A percentile compares a stretch with the other conserved stretches of the same genome.
These are phyloP conservation scores for Sphaerobolus stellatus DNA, from an alignment of 1,284 basidiomycete species.

Conservation along the genomic window DNA sequence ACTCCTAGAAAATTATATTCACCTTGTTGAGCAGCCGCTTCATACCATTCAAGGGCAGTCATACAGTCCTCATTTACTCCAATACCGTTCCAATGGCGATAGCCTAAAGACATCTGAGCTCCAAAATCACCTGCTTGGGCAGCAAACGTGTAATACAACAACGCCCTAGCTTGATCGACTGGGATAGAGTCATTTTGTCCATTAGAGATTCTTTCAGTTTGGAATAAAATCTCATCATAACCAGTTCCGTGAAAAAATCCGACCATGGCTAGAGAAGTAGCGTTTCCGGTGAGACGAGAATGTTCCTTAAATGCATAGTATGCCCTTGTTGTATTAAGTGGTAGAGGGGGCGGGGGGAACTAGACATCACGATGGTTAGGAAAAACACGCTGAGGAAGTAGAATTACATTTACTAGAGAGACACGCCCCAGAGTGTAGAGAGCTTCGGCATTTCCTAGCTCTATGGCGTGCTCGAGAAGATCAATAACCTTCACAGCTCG, in stretches of 20 bases:
- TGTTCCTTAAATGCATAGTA: conserved; percentile 62
- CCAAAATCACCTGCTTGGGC: conserved; percentile 84
- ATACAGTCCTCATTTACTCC: conserved; percentile 85
- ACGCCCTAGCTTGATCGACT: conserved; percentile 71
- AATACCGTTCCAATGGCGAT: conserved; percentile 95
- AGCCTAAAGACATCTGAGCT: conserved; percentile 91
- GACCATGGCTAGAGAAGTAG: conserved; percentile 79
- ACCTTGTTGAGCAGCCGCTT: conserved; percentile 83
- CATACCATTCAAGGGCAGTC: conserved; percentile 83
- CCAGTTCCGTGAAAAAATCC: conserved; percentile 89
- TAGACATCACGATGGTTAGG: conserved; percentile 27
- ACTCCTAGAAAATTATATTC: conserved; percentile 18
- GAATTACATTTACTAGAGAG: conserved; percentile 51
- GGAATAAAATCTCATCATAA: conserved; percentile 55
- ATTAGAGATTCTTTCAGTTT: conserved; percentile 35
- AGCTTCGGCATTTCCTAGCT: conserved; percentile 76
- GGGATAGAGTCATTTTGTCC: conserved; percentile 40
- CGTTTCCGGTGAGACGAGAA: conserved; percentile 68
- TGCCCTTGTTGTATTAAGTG: conserved; percentile 57
- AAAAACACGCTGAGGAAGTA: conserved; percentile 1
- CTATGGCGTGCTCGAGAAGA: conserved; percentile 74
- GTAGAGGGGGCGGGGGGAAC: conserved; percentile 69
- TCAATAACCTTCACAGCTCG: conserved; percentile 71
- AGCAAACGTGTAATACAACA: conserved; percentile 92
- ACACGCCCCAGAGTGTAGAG: conserved; percentile 69